Conservation (phyloP, 495 filamentous ascomycete species). For the Aspergillus bertholletiae region DNA sequence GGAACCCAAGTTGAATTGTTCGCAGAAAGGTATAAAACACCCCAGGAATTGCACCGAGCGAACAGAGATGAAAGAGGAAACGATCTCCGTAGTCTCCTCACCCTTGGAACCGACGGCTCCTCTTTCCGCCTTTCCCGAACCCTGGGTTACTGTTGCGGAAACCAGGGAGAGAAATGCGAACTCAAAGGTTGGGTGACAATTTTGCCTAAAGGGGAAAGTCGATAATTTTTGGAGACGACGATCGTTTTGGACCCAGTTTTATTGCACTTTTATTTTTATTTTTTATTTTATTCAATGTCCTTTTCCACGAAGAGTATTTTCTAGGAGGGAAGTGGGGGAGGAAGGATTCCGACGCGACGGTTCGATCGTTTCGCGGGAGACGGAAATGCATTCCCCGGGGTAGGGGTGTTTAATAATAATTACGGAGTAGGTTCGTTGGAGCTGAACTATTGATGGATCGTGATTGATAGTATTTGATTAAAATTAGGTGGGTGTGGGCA, state of each 20-base stretch:
- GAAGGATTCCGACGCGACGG: slow-evolving; percentile 13
- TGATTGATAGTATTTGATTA: slow-evolving; percentile 1
- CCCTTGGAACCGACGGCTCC: slow-evolving; percentile 1
- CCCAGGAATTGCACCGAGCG: neutral
- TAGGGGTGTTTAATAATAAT: neutral
- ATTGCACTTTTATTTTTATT: too few relatives aligned
- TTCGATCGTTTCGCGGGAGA: slow-evolving; percentile 8
- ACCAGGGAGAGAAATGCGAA: neutral
- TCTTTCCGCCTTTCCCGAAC: slow-evolving; percentile 6
- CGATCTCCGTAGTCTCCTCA: slow-evolving; percentile 3
- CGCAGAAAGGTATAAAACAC: neutral
- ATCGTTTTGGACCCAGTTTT: neutral
- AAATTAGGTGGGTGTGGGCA: neutral
- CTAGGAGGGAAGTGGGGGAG: slow-evolving; percentile 2
- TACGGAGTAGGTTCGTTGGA: neutral
- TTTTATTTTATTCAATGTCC: too few relatives aligned
- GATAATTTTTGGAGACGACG: too few relatives aligned
- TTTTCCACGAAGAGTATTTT: too few relatives aligned
- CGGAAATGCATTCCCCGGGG: neutral
- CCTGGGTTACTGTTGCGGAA: neutral
- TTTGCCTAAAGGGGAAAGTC: neutral
- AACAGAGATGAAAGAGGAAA: neutral
- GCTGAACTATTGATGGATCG: neutral
- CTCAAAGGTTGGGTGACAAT: neutral
- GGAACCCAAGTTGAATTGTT: neutral